These are phyloP conservation scores for Suhomyces emberorum DNA, from an alignment of 805 yeast genomes.

Conservation along the genomic window DNA sequence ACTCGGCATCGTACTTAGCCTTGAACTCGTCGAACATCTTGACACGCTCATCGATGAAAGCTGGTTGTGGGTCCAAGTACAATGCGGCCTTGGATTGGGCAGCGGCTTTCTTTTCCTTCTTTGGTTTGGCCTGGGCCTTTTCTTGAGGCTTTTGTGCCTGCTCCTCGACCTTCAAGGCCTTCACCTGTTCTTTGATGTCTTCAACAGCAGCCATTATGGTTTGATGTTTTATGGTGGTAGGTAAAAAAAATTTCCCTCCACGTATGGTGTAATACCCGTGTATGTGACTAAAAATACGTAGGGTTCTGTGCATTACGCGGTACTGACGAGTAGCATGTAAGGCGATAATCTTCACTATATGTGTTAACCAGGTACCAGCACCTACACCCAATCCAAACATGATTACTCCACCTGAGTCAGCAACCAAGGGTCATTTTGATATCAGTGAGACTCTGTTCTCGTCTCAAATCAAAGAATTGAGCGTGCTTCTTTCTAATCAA, in stretches of 20 bases:
- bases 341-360: no score
- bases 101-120: conserved; percentile 38
- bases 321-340: no score
- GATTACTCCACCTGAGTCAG: neutral
- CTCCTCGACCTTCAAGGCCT: conserved; percentile 37
- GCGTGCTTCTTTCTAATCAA: conserved; percentile 9
- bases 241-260: neutral
- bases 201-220: conserved; percentile 14
- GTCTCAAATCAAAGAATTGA: conserved; percentile 11
- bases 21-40: conserved; percentile 76
- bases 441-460: neutral
- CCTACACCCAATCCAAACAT: no score
- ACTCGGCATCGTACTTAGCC: conserved; percentile 68
- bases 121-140: conserved; percentile 17
- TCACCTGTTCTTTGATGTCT: conserved; percentile 45
- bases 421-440: neutral
- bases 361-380: no score
- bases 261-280: neutral
- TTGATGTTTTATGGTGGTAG: neutral
- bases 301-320: neutral
- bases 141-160: conserved; percentile 9
- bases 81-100: conserved; percentile 31
- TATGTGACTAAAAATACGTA: neutral
- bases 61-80: conserved; percentile 74
- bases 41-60: conserved; percentile 75